Conservation (phyloP, 2,329 filamentous ascomycete species). For the Graphilbum sp. region DNA sequence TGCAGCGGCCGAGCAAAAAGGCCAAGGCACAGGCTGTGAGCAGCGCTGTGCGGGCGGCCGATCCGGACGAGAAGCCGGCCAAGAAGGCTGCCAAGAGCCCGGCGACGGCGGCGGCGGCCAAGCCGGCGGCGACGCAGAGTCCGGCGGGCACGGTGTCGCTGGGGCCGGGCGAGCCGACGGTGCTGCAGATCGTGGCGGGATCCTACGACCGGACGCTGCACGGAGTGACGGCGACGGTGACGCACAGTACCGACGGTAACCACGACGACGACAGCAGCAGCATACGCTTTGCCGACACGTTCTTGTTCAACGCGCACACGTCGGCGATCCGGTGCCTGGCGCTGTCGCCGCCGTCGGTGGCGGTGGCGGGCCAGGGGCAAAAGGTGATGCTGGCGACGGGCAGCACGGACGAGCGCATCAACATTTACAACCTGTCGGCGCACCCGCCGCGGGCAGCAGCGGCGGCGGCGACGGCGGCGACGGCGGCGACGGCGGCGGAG, state of each 20-base stretch:
- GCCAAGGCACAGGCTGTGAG: too few relatives aligned
- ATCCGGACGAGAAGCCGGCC: too few relatives aligned
- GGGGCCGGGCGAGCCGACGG: neutral
- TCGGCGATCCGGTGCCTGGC: slow-evolving; percentile 83
- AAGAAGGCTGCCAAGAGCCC: too few relatives aligned
- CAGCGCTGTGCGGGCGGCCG: too few relatives aligned
- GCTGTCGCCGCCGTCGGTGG: slow-evolving; percentile 57
- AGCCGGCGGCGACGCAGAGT: neutral
- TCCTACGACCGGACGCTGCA: slow-evolving; percentile 91
- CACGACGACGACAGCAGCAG: neutral
- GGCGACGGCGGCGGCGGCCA: neutral
- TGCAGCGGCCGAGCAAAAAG: too few relatives aligned
- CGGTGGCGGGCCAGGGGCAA: slow-evolving; percentile 44
- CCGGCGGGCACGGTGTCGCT: neutral
- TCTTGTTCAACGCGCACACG: slow-evolving; percentile 86
- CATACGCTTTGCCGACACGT: slow-evolving; percentile 64
- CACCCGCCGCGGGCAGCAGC: slow-evolving; percentile 42
- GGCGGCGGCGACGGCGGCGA: slow-evolving; percentile 17
- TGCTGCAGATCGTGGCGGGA: slow-evolving; percentile 71
- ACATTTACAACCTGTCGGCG: slow-evolving; percentile 77
- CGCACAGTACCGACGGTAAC: slow-evolving; percentile 61
- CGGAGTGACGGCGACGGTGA: slow-evolving; percentile 64
- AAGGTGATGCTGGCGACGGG: slow-evolving; percentile 85
- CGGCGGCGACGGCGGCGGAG: neutral
- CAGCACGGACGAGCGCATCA: slow-evolving; percentile 85